Base-by-base conservation (phyloP, 306 rosid species). In the Malus asiatica region DNA sequence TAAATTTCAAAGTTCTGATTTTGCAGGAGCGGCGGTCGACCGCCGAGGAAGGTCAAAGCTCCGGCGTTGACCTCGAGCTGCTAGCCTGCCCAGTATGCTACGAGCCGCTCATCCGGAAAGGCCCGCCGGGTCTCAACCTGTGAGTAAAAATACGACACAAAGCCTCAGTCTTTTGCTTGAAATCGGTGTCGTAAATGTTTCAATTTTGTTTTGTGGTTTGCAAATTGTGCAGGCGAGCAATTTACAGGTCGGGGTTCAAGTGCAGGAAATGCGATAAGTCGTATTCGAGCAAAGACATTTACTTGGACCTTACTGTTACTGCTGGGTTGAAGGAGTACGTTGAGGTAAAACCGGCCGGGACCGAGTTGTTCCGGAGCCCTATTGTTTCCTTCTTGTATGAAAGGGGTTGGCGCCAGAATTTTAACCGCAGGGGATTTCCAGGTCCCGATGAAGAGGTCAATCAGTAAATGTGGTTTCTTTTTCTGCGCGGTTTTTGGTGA, bases 351-450 rank as follows among this genome's bases (percentile, higher is more conserved):
- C 97, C 93, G 32, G 71, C 27, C 45, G 67, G 90, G 64, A 88
- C 93, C 16, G 97, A 92, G 85, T 85, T 92, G 73, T 95, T 95
- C 57, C 92, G 98, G 92, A 95, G 93, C 78, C 98, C 98, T 4
- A 92, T 92, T 48, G 98, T 95, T 83, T 95, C 98, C 40, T 95
- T 92, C 84, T 86, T 95, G 78, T 95, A 92, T 61, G 97, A 95
- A 81, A 89, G 98, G 89, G 97, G 98, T 33, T 95, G 98, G 97
- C 98, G 98, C 77, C 97, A 95, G 74, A 92, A 88, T 82, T 95
- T 95, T 75, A 87, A 77, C 66, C 84, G n/a, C 70, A 88, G 93
- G 71, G 99, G 99, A 55, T 95, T 92, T 83, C 97, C 97, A 9
- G 97, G 99, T 78, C 97, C 85, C 40, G 97, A 90, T 84, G 96